phyloP scores from a whole-genome alignment of 352 stramenopile genomes.

The Sclerospora graminicola region DNA sequence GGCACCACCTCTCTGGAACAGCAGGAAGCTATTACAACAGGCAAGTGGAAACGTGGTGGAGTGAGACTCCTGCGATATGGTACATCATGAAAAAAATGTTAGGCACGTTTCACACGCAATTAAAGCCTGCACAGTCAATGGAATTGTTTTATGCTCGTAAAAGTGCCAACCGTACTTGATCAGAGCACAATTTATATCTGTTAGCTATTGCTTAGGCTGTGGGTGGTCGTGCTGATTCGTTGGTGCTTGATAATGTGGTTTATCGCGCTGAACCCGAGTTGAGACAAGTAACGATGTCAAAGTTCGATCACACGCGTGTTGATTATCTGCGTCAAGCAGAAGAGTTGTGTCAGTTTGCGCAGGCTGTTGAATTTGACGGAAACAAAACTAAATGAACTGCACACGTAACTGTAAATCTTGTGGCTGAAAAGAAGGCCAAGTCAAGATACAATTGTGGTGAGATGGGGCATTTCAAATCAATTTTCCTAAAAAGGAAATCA shows the following conservation, averaged over 20 bases:
- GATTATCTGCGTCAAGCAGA: not conserved
- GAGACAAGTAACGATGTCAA: not conserved
- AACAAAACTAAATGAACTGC: not conserved
- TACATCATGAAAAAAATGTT: slow-evolving; percentile 3
- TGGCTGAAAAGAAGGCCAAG: too few species aligned
- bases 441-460: too few species aligned
- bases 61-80: not conserved
- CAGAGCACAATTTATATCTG: not conserved
- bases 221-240: not conserved
- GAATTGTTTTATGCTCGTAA: not conserved
- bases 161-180: not conserved
- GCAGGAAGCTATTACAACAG: slow-evolving; percentile 3
- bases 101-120: not conserved
- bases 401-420: not conserved
- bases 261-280: not conserved
- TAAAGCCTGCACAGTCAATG: not conserved
- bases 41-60: slow-evolving; percentile 2
- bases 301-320: not conserved
- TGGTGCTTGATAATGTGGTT: not conserved
- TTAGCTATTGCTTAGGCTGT: not conserved
- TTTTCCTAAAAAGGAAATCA: not conserved
- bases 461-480: too few species aligned
- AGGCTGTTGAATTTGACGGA: not conserved
- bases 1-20: not conserved
- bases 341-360: not conserved